phyloP scores from a whole-genome alignment of 2,329 filamentous ascomycete genomes.

The Harringtonia lauricola region DNA sequence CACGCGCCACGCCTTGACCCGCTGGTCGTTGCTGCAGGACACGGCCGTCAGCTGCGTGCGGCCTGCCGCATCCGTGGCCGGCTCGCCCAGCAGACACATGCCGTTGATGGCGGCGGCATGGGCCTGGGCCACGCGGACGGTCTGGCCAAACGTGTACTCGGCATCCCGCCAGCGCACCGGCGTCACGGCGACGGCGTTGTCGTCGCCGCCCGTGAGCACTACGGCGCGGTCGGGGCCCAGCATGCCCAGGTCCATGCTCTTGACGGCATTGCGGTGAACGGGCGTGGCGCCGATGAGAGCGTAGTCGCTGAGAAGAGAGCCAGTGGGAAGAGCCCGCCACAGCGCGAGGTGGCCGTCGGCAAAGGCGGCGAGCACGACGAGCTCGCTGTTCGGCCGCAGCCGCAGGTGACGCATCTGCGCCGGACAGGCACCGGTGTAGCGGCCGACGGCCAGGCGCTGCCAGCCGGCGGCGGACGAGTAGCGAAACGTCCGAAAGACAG shows the following conservation, averaged over 20 bases:
- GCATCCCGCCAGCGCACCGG: constrained; percentile 26
- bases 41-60: constrained; percentile 15
- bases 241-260: constrained; percentile 40
- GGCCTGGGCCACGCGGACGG: constrained; percentile 36
- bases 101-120: constrained; percentile 66
- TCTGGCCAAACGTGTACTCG: constrained; percentile 12
- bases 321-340: constrained; percentile 40
- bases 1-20: constrained; percentile 43
- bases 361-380: constrained; percentile 53
- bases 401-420: constrained; percentile 48
- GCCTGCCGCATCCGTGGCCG: no score
- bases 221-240: background rate
- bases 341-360: constrained; percentile 70
- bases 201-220: constrained; percentile 73
- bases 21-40: constrained; percentile 46
- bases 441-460: constrained; percentile 37
- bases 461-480: constrained; percentile 35
- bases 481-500: constrained; percentile 52
- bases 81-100: constrained; percentile 28
- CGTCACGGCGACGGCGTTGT: constrained; percentile 61
- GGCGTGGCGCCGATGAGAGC: constrained; percentile 9
- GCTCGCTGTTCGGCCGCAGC: constrained; percentile 11
- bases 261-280: constrained; percentile 70
- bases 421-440: constrained; percentile 64
- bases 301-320: constrained; percentile 6